A percentile compares a stretch with the other conserved stretches of the same genome.
Evolutionary conservation across 805 yeast genomes (phyloP).

Genomic region (Monosporozyma siamensis): DNA sequence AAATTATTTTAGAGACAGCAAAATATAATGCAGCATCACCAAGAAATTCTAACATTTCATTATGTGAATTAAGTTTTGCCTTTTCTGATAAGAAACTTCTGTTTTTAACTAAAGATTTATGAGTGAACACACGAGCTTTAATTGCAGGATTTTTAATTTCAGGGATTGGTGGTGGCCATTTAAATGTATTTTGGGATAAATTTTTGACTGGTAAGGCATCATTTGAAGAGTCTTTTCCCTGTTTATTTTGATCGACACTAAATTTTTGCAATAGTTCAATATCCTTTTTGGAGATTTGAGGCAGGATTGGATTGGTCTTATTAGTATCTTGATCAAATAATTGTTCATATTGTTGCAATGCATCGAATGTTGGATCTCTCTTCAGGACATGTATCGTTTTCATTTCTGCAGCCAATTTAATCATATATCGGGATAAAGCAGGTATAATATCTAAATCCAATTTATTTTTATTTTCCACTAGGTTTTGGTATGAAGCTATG

Average conservation of each 20-base stretch:
- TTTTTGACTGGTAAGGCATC: no score
- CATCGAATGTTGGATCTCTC: slow-evolving; percentile 45
- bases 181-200: slow-evolving; percentile 8
- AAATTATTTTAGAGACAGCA: slow-evolving; percentile 61
- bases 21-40: slow-evolving; percentile 82
- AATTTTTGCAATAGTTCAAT: slow-evolving; percentile 5
- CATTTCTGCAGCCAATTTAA: slow-evolving; percentile 52
- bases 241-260: slow-evolving; percentile 6
- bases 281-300: slow-evolving; percentile 14
- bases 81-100: slow-evolving; percentile 44
- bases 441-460: slow-evolving; percentile 36
- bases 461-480: slow-evolving; percentile 28
- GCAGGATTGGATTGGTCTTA: slow-evolving; percentile 14
- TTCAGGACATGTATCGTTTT: slow-evolving; percentile 44
- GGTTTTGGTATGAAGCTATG: slow-evolving; percentile 32
- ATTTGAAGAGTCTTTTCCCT: slow-evolving; percentile 4
- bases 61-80: slow-evolving; percentile 55
- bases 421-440: slow-evolving; percentile 43
- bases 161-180: slow-evolving; percentile 66
- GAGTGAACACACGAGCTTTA: slow-evolving; percentile 66
- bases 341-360: slow-evolving; percentile 38
- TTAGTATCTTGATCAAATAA: slow-evolving; percentile 10
- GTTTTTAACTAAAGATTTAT: slow-evolving; percentile 60
- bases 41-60: slow-evolving; percentile 81
- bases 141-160: slow-evolving; percentile 49